Evolutionary conservation across 83 land plant genomes (phyloP).

Genomic region (Thuja plicata): DNA sequence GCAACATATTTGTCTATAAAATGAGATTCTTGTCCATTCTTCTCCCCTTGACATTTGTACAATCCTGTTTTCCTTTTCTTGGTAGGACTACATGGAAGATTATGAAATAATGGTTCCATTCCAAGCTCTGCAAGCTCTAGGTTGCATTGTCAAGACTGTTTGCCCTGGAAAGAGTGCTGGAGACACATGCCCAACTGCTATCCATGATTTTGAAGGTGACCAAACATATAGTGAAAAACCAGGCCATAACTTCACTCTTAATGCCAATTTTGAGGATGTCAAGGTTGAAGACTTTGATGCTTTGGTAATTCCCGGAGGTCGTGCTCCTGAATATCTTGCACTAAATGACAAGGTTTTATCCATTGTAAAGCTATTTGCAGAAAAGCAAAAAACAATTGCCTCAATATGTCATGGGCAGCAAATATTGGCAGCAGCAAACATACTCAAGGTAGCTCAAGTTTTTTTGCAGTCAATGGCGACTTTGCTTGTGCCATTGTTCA

Average conservation of each 20-base stretch:
- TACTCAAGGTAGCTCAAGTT: constrained; percentile 66
- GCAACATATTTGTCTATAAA: background rate
- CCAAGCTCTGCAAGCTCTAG: constrained; percentile 85
- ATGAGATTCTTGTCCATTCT: background rate
- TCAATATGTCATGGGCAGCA: constrained; percentile 99
- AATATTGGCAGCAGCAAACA: constrained; percentile 91
- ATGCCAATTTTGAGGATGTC: constrained; percentile 61
- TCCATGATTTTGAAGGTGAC: constrained; percentile 99
- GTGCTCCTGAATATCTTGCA: constrained; percentile 96
- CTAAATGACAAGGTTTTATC: constrained; percentile 71
- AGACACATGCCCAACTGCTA: constrained; percentile 84
- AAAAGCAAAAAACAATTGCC: constrained; percentile 76
- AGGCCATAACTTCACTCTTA: constrained; percentile 83
- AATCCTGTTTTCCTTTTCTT: background rate
- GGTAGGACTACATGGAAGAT: constrained; percentile 97
- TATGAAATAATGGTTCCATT: constrained; percentile 96
- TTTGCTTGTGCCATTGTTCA: background rate
- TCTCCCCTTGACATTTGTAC: background rate
- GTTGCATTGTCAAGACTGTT: constrained; percentile 80
- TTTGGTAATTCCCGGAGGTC: constrained; percentile 93
- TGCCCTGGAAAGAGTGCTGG: constrained; percentile 87
- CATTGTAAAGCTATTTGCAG: constrained; percentile 69
- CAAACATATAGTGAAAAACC: constrained; percentile 98
- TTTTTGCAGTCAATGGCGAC: background rate
- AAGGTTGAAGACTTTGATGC: constrained; percentile 71